These are phyloP conservation scores for Cryomyces minteri DNA, from an alignment of 495 filamentous ascomycete genomes.

Conservation along the genomic window DNA sequence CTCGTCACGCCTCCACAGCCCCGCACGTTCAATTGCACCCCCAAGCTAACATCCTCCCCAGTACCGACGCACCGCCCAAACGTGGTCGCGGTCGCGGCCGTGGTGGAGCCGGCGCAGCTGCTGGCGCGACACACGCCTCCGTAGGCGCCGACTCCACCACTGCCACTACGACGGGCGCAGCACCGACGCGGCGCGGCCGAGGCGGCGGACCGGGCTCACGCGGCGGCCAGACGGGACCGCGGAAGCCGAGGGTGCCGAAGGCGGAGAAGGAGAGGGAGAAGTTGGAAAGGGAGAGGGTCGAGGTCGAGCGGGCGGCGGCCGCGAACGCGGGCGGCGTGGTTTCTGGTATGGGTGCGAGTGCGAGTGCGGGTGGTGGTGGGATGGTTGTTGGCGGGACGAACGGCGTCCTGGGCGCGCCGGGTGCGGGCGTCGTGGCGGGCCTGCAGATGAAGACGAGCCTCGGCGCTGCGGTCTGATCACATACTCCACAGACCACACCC, in stretches of 20 bases:
- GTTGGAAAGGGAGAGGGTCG: slow-evolving; percentile 44
- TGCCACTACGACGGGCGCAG: neutral
- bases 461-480: too few relatives aligned
- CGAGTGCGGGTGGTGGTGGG: too few relatives aligned
- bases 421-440: too few relatives aligned
- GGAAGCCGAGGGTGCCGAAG: slow-evolving; percentile 71
- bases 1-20: too few relatives aligned
- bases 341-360: too few relatives aligned
- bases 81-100: slow-evolving; percentile 55
- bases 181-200: slow-evolving; percentile 19
- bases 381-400: too few relatives aligned
- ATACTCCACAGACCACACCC: too few relatives aligned
- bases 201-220: slow-evolving; percentile 55
- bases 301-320: too few relatives aligned
- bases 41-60: neutral
- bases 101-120: slow-evolving; percentile 18
- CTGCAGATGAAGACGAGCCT: too few relatives aligned
- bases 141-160: slow-evolving; percentile 21
- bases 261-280: slow-evolving; percentile 51
- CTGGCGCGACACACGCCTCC: slow-evolving; percentile 3
- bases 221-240: slow-evolving; percentile 52
- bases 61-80: slow-evolving; percentile 34
- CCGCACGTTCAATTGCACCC: too few relatives aligned
- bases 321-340: too few relatives aligned
- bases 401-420: too few relatives aligned